Percentiles rank a stretch among this genome's conserved stretches.
These are phyloP conservation scores for Diplodia mutila DNA, from an alignment of 2,329 filamentous ascomycete species.

Conservation along the genomic window DNA sequence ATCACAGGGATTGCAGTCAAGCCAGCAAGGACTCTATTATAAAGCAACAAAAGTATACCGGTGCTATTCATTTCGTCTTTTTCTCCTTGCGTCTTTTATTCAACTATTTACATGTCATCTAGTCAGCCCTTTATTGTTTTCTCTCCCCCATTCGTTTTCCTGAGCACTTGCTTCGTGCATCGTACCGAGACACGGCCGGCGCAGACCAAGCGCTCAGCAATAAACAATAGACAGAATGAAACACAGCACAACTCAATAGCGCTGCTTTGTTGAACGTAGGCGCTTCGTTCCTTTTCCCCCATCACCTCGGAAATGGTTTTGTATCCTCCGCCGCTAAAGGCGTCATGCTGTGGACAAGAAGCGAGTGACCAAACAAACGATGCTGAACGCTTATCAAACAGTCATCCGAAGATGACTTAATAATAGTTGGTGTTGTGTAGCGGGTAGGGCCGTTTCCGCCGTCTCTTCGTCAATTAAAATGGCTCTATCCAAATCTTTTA, in stretches of 20 bases:
- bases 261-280: neutral
- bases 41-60: neutral
- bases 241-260: neutral
- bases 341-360: neutral
- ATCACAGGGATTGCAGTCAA: neutral
- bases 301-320: neutral
- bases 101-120: neutral
- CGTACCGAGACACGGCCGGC: neutral
- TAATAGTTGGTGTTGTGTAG: neutral
- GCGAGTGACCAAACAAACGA: neutral
- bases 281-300: neutral
- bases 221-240: neutral
- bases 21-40: neutral
- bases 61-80: too few species aligned
- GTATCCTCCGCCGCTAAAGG: neutral
- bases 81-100: neutral
- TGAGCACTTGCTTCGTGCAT: neutral
- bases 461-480: conserved; percentile 25
- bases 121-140: neutral
- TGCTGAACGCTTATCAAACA: neutral
- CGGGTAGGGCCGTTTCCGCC: conserved; percentile 20
- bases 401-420: neutral
- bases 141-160: neutral
- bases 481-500: conserved; percentile 17
- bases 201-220: neutral